Conservation (phyloP, 768 basidiomycete genomes). For the Boletus speciosus region DNA sequence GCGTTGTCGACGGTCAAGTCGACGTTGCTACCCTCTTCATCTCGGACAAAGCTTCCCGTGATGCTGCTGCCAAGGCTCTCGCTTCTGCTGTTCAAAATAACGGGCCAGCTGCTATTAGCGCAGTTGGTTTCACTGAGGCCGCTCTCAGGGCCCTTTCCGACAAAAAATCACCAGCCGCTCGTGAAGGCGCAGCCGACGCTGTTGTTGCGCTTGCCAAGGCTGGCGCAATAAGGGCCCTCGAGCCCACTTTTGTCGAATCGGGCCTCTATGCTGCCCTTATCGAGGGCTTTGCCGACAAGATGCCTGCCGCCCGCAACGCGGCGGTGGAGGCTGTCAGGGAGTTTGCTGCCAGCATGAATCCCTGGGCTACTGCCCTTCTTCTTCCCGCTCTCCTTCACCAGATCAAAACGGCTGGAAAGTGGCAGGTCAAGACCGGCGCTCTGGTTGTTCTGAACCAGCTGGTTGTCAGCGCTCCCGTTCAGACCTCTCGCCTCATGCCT, state of each 20-base stretch:
- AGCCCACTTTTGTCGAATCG: slow-evolving; percentile 83
- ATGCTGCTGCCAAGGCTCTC: slow-evolving; percentile 64
- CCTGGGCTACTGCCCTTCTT: slow-evolving; percentile 80
- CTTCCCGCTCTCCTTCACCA: slow-evolving; percentile 88
- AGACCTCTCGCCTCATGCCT: slow-evolving; percentile 87
- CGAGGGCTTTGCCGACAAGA: slow-evolving; percentile 94
- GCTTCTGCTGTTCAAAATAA: slow-evolving; percentile 78
- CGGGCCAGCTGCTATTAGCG: slow-evolving; percentile 72
- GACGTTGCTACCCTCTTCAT: slow-evolving; percentile 77
- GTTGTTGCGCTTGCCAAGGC: slow-evolving; percentile 62
- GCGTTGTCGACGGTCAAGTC: slow-evolving; percentile 59
- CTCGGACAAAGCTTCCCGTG: slow-evolving; percentile 80
- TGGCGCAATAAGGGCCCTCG: slow-evolving; percentile 77
- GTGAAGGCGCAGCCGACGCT: slow-evolving; percentile 82
- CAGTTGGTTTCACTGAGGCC: slow-evolving; percentile 68
- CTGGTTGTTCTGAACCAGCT: slow-evolving; percentile 83
- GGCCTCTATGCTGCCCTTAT: slow-evolving; percentile 84
- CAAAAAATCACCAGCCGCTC: slow-evolving; percentile 92
- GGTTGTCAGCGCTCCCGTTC: slow-evolving; percentile 74
- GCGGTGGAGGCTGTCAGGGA: slow-evolving; percentile 79
- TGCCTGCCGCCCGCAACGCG: slow-evolving; percentile 79
- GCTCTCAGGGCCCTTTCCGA: slow-evolving; percentile 82
- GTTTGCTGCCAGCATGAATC: slow-evolving; percentile 76
- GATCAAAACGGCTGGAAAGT: slow-evolving; percentile 95
- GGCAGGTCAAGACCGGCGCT: slow-evolving; percentile 93